These are phyloP conservation scores for Wilcoxina mikolae DNA, from an alignment of 495 filamentous ascomycete species.

Conservation along the genomic window DNA sequence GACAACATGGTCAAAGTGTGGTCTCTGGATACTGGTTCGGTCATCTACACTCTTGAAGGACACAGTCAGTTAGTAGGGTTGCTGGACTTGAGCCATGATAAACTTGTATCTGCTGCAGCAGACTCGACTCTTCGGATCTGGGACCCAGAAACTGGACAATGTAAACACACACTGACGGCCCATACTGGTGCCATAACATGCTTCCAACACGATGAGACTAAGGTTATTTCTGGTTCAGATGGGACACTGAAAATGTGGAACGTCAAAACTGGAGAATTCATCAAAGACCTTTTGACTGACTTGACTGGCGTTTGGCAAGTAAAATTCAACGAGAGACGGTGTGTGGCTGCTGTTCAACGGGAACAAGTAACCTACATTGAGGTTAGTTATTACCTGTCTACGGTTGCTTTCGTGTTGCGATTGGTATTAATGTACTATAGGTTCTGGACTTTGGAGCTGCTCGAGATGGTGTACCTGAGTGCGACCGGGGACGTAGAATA, in stretches of 20 bases:
- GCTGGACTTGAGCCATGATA: slow-evolving; percentile 71
- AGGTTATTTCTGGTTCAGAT: slow-evolving; percentile 92
- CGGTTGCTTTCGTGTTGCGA: neutral
- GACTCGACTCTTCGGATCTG: slow-evolving; percentile 93
- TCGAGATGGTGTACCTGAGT: slow-evolving; percentile 59
- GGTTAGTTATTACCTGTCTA: slow-evolving; percentile 40
- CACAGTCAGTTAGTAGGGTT: slow-evolving; percentile 89
- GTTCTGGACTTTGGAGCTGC: slow-evolving; percentile 85
- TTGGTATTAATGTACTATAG: slow-evolving; percentile 32
- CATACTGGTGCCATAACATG: slow-evolving; percentile 97
- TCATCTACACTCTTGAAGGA: slow-evolving; percentile 81
- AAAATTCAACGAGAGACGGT: slow-evolving; percentile 87
- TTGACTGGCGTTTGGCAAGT: slow-evolving; percentile 97
- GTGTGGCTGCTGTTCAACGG: slow-evolving; percentile 91
- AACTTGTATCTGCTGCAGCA: slow-evolving; percentile 84
- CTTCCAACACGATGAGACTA: slow-evolving; percentile 94
- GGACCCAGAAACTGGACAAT: slow-evolving; percentile 88
- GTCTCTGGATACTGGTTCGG: slow-evolving; percentile 78
- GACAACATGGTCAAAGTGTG: slow-evolving; percentile 96
- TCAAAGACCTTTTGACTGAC: slow-evolving; percentile 89
- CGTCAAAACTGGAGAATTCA: slow-evolving; percentile 75
- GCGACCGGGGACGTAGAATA: slow-evolving; percentile 64
- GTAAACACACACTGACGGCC: slow-evolving; percentile 73
- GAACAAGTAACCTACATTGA: slow-evolving; percentile 89
- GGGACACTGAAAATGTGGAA: slow-evolving; percentile 99